Evolutionary conservation across 176 grass and related monocot species (phyloP).

Genomic region (Zizania latifolia): DNA sequence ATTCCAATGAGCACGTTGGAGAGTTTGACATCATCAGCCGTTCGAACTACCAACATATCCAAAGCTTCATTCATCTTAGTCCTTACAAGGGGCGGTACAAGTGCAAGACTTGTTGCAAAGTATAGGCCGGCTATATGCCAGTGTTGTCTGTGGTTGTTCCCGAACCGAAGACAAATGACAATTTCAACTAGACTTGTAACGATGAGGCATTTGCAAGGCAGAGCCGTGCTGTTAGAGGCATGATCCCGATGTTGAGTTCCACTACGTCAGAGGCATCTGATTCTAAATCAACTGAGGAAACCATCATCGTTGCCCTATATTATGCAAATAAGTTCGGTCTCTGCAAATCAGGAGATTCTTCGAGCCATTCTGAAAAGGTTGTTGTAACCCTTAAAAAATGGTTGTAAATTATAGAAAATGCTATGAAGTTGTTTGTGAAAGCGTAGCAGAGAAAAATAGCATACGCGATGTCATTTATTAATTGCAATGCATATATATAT

Average conservation of each 20-base stretch:
- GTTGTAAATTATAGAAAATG: too few species aligned
- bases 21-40: constrained; percentile 78
- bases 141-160: constrained; percentile 57
- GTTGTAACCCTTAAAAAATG: too few species aligned
- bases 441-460: too few species aligned
- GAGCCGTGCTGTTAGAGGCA: constrained; percentile 51
- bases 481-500: too few species aligned
- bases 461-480: too few species aligned
- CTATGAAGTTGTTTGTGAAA: too few species aligned
- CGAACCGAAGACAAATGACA: constrained; percentile 48
- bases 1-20: constrained; percentile 68
- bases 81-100: constrained; percentile 73
- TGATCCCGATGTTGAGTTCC: constrained; percentile 59
- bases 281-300: constrained; percentile 61
- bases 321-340: constrained; percentile 57
- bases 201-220: constrained; percentile 81
- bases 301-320: constrained; percentile 42
- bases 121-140: constrained; percentile 68
- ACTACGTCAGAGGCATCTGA: constrained; percentile 61
- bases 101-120: constrained; percentile 72
- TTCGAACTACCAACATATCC: constrained; percentile 47
- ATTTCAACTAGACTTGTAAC: constrained; percentile 73
- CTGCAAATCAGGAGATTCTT: constrained; percentile 64
- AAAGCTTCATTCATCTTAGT: constrained; percentile 76
- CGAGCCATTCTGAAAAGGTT: too few species aligned